A percentile compares a stretch with the other conserved stretches of the same genome.
These are phyloP conservation scores for Calonectria hawksworthii DNA, from an alignment of 2,329 filamentous ascomycete species.

Conservation along the genomic window DNA sequence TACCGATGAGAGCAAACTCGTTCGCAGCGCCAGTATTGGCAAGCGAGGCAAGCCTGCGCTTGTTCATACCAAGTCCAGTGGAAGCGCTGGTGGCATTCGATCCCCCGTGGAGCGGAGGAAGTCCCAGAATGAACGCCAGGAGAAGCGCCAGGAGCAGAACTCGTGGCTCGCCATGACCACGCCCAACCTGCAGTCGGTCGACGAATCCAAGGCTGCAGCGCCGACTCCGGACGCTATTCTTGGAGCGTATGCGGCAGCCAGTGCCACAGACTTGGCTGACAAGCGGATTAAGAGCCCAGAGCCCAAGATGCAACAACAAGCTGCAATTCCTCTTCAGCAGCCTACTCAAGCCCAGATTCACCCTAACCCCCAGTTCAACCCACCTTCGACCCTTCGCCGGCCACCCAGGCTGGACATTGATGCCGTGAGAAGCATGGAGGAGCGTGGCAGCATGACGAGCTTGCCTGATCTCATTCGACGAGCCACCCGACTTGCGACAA, in stretches of 20 bases:
- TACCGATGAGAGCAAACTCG: conserved; percentile 69
- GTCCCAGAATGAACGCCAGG: conserved; percentile 62
- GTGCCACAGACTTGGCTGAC: conserved; percentile 57
- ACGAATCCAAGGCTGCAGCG: conserved; percentile 27
- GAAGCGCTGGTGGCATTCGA: conserved; percentile 43
- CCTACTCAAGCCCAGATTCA: not conserved
- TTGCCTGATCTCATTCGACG: conserved; percentile 91
- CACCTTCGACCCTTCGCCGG: conserved; percentile 68
- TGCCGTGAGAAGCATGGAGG: conserved; percentile 84
- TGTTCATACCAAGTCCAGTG: conserved; percentile 55
- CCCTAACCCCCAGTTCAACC: conserved; percentile 48
- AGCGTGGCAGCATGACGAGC: conserved; percentile 90
- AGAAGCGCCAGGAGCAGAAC: conserved; percentile 53
- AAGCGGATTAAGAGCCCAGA: conserved; percentile 47
- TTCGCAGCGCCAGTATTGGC: conserved; percentile 73
- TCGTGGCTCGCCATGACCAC: conserved; percentile 60
- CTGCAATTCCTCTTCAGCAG: not conserved
- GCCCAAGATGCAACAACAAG: conserved; percentile 34
- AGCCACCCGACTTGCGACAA: conserved; percentile 87
- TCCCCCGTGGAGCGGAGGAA: conserved; percentile 57
- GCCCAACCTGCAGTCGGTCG: conserved; percentile 32
- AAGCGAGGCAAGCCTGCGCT: conserved; percentile 71
- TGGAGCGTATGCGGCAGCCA: conserved; percentile 65
- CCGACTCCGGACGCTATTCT: conserved; percentile 63
- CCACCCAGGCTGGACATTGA: conserved; percentile 87